phyloP scores from a whole-genome alignment of 2,329 filamentous ascomycete genomes.

The Nemania diffusa region DNA sequence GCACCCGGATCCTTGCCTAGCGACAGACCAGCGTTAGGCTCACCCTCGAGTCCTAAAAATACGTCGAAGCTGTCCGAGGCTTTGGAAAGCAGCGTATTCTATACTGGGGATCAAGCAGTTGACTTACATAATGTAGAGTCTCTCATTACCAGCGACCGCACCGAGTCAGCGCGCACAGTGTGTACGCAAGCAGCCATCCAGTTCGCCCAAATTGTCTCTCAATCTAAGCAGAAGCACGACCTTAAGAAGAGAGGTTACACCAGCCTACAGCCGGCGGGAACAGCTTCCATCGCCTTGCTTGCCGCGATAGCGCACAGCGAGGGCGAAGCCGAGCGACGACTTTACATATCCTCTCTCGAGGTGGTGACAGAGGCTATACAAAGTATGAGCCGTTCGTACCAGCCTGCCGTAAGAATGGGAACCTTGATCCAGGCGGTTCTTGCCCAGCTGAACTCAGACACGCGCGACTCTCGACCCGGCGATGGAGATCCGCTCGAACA shows the following conservation, averaged over 20 bases:
- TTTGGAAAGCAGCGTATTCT: background rate
- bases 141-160: background rate
- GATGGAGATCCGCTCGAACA: background rate
- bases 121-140: slow-evolving; percentile 1
- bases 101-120: background rate
- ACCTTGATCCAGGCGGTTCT: slow-evolving; percentile 29
- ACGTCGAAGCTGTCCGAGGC: background rate
- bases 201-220: slow-evolving; percentile 27
- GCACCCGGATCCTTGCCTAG: background rate
- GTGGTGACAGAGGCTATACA: slow-evolving; percentile 24
- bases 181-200: slow-evolving; percentile 33
- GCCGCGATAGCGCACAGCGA: slow-evolving; percentile 29
- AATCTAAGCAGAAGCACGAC: slow-evolving; percentile 30
- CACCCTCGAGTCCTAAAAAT: slow-evolving; percentile 13
- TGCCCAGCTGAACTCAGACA: slow-evolving; percentile 15
- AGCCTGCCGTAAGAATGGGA: slow-evolving; percentile 28
- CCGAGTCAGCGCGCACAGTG: slow-evolving; percentile 1
- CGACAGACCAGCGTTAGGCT: background rate
- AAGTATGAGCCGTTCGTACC: slow-evolving; percentile 34
- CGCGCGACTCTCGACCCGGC: background rate
- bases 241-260: slow-evolving; percentile 31
- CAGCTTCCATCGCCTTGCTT: slow-evolving; percentile 30
- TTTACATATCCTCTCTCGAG: slow-evolving; percentile 29
- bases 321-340: slow-evolving; percentile 24
- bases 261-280: slow-evolving; percentile 31